A percentile compares a stretch with the other conserved stretches of the same genome.
phyloP scores from a whole-genome alignment of 805 yeast species.

The Sugiyamaella valdiviana region DNA sequence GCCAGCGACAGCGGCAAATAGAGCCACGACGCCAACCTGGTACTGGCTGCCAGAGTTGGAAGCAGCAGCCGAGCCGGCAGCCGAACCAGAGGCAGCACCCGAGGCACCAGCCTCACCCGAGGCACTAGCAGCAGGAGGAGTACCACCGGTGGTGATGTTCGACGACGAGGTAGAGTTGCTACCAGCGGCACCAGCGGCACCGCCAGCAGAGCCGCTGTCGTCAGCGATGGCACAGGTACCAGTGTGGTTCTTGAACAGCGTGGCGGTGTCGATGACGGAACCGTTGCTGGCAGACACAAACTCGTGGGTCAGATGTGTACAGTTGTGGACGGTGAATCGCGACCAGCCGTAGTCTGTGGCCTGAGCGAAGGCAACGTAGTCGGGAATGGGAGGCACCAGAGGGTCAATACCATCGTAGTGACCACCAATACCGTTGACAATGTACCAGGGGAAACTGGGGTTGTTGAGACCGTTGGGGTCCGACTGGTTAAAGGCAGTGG shows the following conservation, averaged over 20 bases:
- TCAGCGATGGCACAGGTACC: conserved; percentile 2
- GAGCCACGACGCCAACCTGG: conserved; percentile 1
- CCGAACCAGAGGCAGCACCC: conserved; percentile 13
- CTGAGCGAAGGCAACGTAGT: conserved; percentile 9
- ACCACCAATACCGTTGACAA: conserved; percentile 25
- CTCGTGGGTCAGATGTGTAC: conserved; percentile 26
- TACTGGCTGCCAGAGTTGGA: conserved; percentile 7
- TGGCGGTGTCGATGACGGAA: conserved; percentile 22
- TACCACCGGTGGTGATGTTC: conserved; percentile 8
- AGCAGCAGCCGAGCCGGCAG: conserved; percentile 14
- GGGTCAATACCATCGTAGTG: conserved; percentile 24
- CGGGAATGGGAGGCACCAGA: conserved; percentile 6
- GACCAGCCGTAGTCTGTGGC: conserved; percentile 24
- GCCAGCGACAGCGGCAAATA: conserved; percentile 2
- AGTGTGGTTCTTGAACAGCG: conserved; percentile 20
- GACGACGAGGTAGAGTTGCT: conserved; percentile 13
- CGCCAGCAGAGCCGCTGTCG: neutral
- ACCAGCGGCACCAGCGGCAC: conserved; percentile 14
- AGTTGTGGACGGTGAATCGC: conserved; percentile 24
- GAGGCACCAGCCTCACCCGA: conserved; percentile 1
- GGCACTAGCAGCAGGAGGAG: conserved; percentile 1
- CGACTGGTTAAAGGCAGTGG: conserved; percentile 16
- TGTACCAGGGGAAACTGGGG: conserved; percentile 26
- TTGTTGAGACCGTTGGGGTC: conserved; percentile 26
- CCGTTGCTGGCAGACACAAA: conserved; percentile 20